Conservation (phyloP, 1,284 basidiomycete genomes). For the Melampsora americana region DNA sequence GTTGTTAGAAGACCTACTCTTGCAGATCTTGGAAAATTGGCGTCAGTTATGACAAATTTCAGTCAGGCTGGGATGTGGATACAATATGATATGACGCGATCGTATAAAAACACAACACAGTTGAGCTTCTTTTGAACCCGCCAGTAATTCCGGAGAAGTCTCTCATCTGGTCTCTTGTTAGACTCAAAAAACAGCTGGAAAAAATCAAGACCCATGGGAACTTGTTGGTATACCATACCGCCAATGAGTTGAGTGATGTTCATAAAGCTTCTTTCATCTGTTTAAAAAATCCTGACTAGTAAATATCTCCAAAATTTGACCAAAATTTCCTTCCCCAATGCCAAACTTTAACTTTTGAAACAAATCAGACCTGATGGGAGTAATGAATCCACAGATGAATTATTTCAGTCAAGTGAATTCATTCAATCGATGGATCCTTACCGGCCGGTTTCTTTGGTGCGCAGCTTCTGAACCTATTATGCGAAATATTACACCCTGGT, state of each 20-base stretch:
- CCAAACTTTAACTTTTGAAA: background rate
- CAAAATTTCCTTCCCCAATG: background rate
- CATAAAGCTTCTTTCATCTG: too few relatives aligned
- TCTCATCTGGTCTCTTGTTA: background rate
- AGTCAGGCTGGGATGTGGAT: constrained; percentile 18
- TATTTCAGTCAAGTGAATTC: background rate
- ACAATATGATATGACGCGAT: constrained; percentile 27
- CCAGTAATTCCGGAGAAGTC: background rate
- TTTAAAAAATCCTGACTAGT: too few relatives aligned
- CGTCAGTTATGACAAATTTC: background rate
- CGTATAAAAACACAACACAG: constrained; percentile 20
- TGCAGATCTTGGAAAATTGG: background rate
- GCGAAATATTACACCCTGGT: background rate
- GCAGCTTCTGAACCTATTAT: background rate
- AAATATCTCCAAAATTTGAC: background rate
- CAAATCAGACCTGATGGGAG: constrained; percentile 27
- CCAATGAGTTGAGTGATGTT: constrained; percentile 19
- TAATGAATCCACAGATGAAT: background rate
- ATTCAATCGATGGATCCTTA: constrained; percentile 30
- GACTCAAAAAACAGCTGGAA: background rate
- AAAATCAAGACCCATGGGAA: background rate
- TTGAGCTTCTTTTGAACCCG: constrained; percentile 14
- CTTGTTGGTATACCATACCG: constrained; percentile 34
- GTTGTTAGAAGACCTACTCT: constrained; percentile 11
- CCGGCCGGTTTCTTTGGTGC: constrained; percentile 31